A percentile compares a stretch with the other conserved stretches of the same genome.
Evolutionary conservation across 1,139 yeast genomes (phyloP).

Genomic region (Candida tetrigidarum): DNA sequence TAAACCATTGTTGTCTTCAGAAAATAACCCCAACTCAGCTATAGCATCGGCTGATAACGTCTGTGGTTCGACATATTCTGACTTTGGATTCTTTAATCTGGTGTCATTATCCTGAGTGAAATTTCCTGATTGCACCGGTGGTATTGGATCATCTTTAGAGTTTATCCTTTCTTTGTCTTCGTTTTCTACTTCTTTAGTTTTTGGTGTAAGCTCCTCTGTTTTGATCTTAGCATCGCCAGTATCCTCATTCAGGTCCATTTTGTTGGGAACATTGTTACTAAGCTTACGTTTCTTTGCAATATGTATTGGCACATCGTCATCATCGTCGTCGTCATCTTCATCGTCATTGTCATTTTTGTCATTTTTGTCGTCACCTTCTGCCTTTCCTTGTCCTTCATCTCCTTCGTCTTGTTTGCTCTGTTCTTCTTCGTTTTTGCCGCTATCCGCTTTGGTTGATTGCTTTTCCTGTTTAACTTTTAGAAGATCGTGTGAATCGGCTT

Average conservation of each 20-base stretch:
- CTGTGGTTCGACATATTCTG: constrained; percentile 77
- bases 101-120: constrained; percentile 59
- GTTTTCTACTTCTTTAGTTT: constrained; percentile 11
- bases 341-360: constrained; percentile 18
- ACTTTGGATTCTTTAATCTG: constrained; percentile 70
- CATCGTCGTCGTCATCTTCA: constrained; percentile 17
- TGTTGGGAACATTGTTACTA: constrained; percentile 6
- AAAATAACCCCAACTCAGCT: constrained; percentile 66
- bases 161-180: constrained; percentile 20
- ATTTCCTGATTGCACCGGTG: constrained; percentile 52
- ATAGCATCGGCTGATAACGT: constrained; percentile 70
- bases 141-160: constrained; percentile 38
- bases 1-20: constrained; percentile 58
- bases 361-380: constrained; percentile 11
- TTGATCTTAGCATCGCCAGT: constrained; percentile 17
- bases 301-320: constrained; percentile 18
- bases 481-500: constrained; percentile 10
- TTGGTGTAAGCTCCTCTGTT: constrained; percentile 11
- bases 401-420: no score
- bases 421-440: no score
- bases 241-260: constrained; percentile 4
- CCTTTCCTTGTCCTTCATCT: constrained; percentile 4
- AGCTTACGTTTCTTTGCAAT: constrained; percentile 19
- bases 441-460: constrained; percentile 9
- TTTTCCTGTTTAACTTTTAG: constrained; percentile 3